These are phyloP conservation scores for Phialemoniopsis sp. DNA, from an alignment of 2,329 filamentous ascomycete genomes.

Conservation along the genomic window DNA sequence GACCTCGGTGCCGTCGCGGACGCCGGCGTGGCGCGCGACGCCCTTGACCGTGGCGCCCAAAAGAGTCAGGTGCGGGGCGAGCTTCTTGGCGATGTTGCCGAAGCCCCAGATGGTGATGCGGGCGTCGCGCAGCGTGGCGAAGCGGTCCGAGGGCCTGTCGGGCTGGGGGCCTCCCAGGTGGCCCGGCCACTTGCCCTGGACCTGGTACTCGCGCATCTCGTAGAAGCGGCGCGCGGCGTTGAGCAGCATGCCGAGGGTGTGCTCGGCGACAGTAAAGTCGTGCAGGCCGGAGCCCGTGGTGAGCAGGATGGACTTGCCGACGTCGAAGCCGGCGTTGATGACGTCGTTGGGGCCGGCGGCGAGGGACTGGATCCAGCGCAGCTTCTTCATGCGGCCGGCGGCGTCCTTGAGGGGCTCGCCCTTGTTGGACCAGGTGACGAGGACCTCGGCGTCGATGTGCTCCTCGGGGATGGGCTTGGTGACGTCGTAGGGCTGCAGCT, in stretches of 20 bases:
- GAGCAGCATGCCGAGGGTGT: constrained; percentile 55
- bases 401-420: constrained; percentile 55
- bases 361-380: constrained; percentile 64
- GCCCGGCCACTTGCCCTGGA: constrained; percentile 50
- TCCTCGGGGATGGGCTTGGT: constrained; percentile 50
- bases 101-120: constrained; percentile 60
- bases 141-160: constrained; percentile 49
- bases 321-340: constrained; percentile 55
- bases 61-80: constrained; percentile 47
- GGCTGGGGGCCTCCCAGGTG: constrained; percentile 60
- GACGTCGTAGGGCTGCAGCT: constrained; percentile 57
- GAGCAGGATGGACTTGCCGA: constrained; percentile 37
- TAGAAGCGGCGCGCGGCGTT: constrained; percentile 52
- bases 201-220: constrained; percentile 60
- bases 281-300: constrained; percentile 61
- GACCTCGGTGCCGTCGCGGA: constrained; percentile 51
- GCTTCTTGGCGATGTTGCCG: constrained; percentile 61
- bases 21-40: constrained; percentile 50
- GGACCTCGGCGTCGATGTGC: constrained; percentile 53
- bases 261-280: constrained; percentile 62
- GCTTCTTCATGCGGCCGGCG: constrained; percentile 46
- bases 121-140: constrained; percentile 57
- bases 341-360: constrained; percentile 65
- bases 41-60: constrained; percentile 57
- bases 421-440: constrained; percentile 60